phyloP scores from a whole-genome alignment of 129 eudicot species.

The Flaveria sonorensis region DNA sequence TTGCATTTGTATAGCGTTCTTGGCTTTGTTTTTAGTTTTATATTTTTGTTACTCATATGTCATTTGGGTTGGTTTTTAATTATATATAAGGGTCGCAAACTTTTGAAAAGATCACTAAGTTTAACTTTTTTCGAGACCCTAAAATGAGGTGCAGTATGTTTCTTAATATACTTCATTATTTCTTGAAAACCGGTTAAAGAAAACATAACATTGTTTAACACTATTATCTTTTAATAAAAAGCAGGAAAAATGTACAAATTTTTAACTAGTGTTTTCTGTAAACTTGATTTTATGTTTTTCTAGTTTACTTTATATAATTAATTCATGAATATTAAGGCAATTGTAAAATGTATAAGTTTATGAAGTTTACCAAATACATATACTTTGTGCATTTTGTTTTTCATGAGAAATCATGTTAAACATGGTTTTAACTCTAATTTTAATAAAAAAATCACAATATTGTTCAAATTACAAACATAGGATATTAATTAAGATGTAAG shows the following conservation, averaged over 20 bases:
- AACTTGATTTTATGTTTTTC: not conserved
- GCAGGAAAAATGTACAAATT: too few relatives aligned
- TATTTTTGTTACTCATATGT: too few relatives aligned
- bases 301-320: not conserved
- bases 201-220: not conserved
- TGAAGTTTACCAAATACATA: not conserved
- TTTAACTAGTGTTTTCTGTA: too few relatives aligned
- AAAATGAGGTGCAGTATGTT: not conserved
- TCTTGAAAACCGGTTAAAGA: not conserved
- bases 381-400: not conserved
- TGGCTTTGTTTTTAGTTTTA: not conserved
- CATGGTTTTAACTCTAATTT: too few relatives aligned
- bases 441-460: not conserved
- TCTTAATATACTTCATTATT: not conserved
- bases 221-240: not conserved
- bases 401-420: too few relatives aligned
- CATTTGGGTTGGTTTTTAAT: too few relatives aligned
- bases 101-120: too few relatives aligned
- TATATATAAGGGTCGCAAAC: too few relatives aligned
- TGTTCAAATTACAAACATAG: not conserved
- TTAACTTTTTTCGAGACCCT: too few relatives aligned
- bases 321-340: not conserved
- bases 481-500: not conserved
- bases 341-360: not conserved
- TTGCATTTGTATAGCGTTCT: constrained; percentile 23